Evolutionary conservation across 2,329 filamentous ascomycete genomes (phyloP), one percentile per base, ranked within the genome.

Genomic region (Claviceps pazoutovae): DNA sequence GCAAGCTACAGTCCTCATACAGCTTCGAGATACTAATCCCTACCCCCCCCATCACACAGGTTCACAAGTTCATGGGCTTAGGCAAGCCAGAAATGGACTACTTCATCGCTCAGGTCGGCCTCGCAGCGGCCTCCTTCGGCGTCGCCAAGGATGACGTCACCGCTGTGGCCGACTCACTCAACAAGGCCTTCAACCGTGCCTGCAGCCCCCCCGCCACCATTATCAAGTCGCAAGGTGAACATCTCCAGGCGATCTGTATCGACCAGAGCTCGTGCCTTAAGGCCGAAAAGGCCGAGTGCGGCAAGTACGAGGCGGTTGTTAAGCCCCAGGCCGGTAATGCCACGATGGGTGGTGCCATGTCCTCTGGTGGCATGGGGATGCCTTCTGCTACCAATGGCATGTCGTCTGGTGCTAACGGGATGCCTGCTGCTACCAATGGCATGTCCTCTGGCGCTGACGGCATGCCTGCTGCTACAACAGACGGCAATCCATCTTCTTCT

Each of bases 41-140:
- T 5, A 16, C 23, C 23, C 5, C 23, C 30, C 30, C 8, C 23
- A 21, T 23, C 26, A 41, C 4, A n/a, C 45, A 73, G 46, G 72
- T 76, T 0, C 78, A 81, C 68, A 76, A 76, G 61, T 80, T 76
- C 68, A 83, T 83, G 80, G 69, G 68, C 53, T 71, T 82, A 46
- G 66, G 73, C 59, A 59, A 65, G 30, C 62, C 65, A 51, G 70
- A 82, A 60, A 62, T 79, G 41, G 71, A 69, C 34, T 82, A 80
- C 67, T 83, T 83, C 67, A 75, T 81, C 60, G 56, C 68, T 44
- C 78, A 82, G 63, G 75, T 83, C 51, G 76, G 70, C 30, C 62
- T 79, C 13, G 69, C 79, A 5, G 78, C 74, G 6, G 66, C 71
- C 39, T 80, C 76, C 1, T 80, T 82, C 57, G 80, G 80, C 42